Evolutionary conservation across 1,284 basidiomycete genomes (phyloP), one percentile per base, ranked within the genome.

Genomic region (Sanghuangporus sanghuang): DNA sequence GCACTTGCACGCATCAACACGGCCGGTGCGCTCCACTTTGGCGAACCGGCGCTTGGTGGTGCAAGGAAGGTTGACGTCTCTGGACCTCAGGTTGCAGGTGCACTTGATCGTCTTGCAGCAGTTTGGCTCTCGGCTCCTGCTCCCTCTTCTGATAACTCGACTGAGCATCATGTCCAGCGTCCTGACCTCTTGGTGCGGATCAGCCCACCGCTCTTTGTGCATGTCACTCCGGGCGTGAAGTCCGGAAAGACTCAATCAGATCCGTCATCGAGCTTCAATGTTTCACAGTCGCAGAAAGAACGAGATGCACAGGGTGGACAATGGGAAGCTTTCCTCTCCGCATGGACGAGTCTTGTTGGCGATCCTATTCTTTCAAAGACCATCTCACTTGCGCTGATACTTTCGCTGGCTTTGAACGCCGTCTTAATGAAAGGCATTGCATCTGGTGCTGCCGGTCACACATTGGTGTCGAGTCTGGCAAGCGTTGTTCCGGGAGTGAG

Each of bases 341-440:
- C 86, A n/a, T 98, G 96, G 96, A 94, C 93, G 7, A 80, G 81
- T n/a, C 86, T 98, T 67, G 95, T 98, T 60, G 95, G 95, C 38
- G 96, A 99, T 73, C 96, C 96, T 0, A 86, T 98, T 61, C 79
- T 99, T 69, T 90, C 87, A 71, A 99, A 99, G 79, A 97, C 94
- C 93, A 96, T 99, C 70, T 92, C 98, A 61, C 81, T 95, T 60
- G 81, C 92, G 16, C 85, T 99, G 39, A 90, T 87, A 2, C 84
- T 96, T 68, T 94, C 90, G 67, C 89, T 99, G 67, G 86, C 90
- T 66, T 81, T 99, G 67, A 99, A 99, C 71, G 95, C 95, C 1
- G 98, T 95, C 73, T 81, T 99, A 39, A 83, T 99, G 67, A 96
- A 95, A 75, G 89, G 89, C 6, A 87, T 89, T 48, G 85, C 85